phyloP scores from a whole-genome alignment of 805 yeast species.

The Ogataea henricii region DNA sequence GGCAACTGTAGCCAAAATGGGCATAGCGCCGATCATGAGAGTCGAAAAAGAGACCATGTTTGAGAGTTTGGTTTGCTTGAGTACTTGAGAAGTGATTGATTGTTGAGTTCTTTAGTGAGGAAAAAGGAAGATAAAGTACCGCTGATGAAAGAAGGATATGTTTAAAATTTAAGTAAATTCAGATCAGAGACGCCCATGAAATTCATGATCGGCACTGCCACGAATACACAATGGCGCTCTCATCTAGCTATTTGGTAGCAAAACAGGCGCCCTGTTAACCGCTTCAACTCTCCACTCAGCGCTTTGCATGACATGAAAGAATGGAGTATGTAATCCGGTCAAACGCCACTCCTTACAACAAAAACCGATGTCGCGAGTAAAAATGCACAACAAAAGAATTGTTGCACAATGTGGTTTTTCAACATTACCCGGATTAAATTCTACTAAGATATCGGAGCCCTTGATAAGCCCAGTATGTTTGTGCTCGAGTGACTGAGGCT shows the following conservation, averaged over 20 bases:
- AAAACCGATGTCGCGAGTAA: neutral
- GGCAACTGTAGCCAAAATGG: slow-evolving; percentile 12
- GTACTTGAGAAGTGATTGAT: neutral
- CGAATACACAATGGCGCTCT: neutral
- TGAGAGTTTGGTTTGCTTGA: neutral
- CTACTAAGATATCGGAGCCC: neutral
- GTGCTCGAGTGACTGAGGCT: neutral
- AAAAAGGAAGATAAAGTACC: slow-evolving; percentile 1
- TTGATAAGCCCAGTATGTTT: neutral
- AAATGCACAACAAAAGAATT: neutral
- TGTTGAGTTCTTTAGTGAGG: neutral
- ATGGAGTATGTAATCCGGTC: neutral
- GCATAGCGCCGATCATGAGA: slow-evolving; percentile 18
- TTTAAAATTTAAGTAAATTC: neutral
- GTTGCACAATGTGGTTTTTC: too few species aligned
- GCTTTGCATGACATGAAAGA: neutral
- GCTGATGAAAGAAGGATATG: slow-evolving; percentile 2
- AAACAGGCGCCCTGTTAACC: slow-evolving; percentile 1
- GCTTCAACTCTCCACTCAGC: neutral
- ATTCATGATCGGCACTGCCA: neutral
- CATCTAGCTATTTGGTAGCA: neutral
- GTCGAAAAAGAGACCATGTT: slow-evolving; percentile 24
- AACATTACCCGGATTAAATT: slow-evolving; percentile 3
- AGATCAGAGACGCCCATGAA: neutral
- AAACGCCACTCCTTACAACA: slow-evolving; percentile 1